phyloP scores from a whole-genome alignment of 2,329 filamentous ascomycete genomes.

The Helotiales sp. region DNA sequence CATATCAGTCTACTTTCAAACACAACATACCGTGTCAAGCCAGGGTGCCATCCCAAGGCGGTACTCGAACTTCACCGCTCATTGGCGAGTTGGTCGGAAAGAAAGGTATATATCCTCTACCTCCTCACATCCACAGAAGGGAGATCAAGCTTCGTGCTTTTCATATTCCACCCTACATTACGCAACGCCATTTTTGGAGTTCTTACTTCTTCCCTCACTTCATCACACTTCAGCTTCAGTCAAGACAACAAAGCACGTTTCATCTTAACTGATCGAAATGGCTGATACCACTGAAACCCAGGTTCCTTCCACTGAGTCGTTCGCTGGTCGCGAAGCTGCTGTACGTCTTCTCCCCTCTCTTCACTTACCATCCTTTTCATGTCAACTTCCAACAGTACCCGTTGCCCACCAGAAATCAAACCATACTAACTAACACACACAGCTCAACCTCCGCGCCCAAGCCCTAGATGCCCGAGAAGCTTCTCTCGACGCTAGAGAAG shows the following conservation, averaged over 20 bases:
- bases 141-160: conserved; percentile 25
- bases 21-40: neutral
- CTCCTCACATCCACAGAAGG: neutral
- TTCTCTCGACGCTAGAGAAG: conserved; percentile 13
- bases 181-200: neutral
- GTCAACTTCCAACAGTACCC: neutral
- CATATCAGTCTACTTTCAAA: neutral
- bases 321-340: conserved; percentile 24
- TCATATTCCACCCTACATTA: neutral
- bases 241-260: conserved; percentile 1
- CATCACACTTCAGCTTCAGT: neutral
- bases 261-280: conserved; percentile 33
- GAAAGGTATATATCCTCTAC: conserved; percentile 9
- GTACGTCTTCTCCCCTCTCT: conserved; percentile 12
- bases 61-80: conserved; percentile 17
- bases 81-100: neutral
- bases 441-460: conserved; percentile 9
- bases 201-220: neutral
- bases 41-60: neutral
- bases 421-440: neutral
- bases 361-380: neutral
- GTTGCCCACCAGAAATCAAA: neutral
- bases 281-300: conserved; percentile 14
- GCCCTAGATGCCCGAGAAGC: conserved; percentile 17
- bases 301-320: conserved; percentile 4